Percentiles rank a stretch among this genome's conserved stretches.
phyloP scores from a whole-genome alignment of 2,329 filamentous ascomycete genomes.

The Orbilia brochopaga region DNA sequence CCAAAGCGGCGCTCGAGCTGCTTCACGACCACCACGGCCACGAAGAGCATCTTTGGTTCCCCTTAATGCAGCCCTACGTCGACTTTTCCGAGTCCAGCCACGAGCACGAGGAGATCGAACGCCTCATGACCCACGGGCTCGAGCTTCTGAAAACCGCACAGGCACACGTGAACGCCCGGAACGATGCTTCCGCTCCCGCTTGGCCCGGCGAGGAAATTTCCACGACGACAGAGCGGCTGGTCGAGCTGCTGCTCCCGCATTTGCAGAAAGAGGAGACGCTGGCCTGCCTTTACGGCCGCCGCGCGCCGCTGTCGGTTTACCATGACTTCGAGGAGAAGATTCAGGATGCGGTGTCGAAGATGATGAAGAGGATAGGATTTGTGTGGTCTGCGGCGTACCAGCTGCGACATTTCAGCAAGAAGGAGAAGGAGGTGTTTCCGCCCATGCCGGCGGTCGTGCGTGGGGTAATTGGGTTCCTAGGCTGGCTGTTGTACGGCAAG shows the following conservation, averaged over 20 bases:
- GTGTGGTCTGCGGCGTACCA: constrained; percentile 32
- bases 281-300: constrained; percentile 36
- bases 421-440: constrained; percentile 49
- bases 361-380: constrained; percentile 32
- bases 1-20: constrained; percentile 32
- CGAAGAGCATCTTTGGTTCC: constrained; percentile 51
- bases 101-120: constrained; percentile 51
- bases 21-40: constrained; percentile 48
- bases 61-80: constrained; percentile 46
- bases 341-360: constrained; percentile 32
- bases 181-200: constrained; percentile 21
- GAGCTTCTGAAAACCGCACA: constrained; percentile 34
- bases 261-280: constrained; percentile 51
- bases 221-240: constrained; percentile 32
- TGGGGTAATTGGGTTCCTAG: constrained; percentile 29
- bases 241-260: constrained; percentile 42
- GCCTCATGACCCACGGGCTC: constrained; percentile 19
- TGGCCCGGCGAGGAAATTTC: constrained; percentile 50
- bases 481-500: constrained; percentile 42
- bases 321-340: constrained; percentile 39
- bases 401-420: constrained; percentile 35
- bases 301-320: constrained; percentile 29
- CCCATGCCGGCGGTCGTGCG: constrained; percentile 44
- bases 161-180: constrained; percentile 37
- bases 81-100: constrained; percentile 50